Conservation (phyloP, 2,329 filamentous ascomycete genomes). For the Epicoccum nigrum region DNA sequence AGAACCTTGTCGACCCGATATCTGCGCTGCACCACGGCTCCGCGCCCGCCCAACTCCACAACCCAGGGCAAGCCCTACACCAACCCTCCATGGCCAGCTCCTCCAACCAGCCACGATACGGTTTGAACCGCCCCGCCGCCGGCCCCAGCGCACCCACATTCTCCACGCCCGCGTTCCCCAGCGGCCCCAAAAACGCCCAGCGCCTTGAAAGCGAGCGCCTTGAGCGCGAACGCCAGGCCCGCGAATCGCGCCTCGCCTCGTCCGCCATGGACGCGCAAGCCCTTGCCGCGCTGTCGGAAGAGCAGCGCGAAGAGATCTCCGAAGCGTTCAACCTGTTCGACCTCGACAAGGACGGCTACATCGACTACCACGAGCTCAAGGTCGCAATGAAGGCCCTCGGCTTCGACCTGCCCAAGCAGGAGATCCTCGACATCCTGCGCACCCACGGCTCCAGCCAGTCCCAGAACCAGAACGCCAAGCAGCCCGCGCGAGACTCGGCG, state of each 20-base stretch:
- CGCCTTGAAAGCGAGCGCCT: slow-evolving; percentile 49
- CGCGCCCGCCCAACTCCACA: slow-evolving; percentile 11
- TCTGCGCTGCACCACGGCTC: not conserved
- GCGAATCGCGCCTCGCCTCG: slow-evolving; percentile 33
- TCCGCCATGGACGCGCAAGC: slow-evolving; percentile 53
- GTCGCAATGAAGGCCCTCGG: slow-evolving; percentile 95
- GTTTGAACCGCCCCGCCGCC: slow-evolving; percentile 50
- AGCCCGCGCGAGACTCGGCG: slow-evolving; percentile 21
- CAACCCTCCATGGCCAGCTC: slow-evolving; percentile 59
- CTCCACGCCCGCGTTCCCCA: slow-evolving; percentile 46
- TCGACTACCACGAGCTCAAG: slow-evolving; percentile 98
- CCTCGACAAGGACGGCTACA: slow-evolving; percentile 89
- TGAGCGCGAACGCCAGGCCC: slow-evolving; percentile 51
- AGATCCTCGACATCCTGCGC: slow-evolving; percentile 81
- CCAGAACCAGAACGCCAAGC: slow-evolving; percentile 4
- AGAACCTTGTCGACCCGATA: not conserved
- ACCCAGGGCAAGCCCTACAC: slow-evolving; percentile 17
- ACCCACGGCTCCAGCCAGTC: slow-evolving; percentile 64
- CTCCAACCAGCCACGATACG: slow-evolving; percentile 61
- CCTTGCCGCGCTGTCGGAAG: slow-evolving; percentile 72
- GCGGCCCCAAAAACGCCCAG: slow-evolving; percentile 51
- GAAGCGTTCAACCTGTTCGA: slow-evolving; percentile 98
- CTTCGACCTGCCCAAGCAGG: slow-evolving; percentile 86
- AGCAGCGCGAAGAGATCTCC: slow-evolving; percentile 90
- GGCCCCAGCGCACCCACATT: slow-evolving; percentile 28